Base-by-base conservation (phyloP, 345 rosid genomes). In the Gossypium arboreum region DNA sequence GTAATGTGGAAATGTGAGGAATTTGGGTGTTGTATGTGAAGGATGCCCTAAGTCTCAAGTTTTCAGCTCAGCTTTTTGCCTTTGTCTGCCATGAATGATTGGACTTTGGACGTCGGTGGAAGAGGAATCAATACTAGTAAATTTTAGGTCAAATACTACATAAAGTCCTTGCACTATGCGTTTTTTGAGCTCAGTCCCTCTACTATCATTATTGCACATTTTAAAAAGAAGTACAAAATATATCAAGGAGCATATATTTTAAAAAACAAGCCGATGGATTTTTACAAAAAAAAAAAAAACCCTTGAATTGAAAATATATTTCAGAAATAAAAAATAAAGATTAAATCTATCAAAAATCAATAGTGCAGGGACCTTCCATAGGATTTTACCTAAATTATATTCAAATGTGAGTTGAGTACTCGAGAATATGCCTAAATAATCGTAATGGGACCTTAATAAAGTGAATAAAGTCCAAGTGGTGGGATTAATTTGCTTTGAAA, bases 31-130 rank as follows among this genome's bases (percentile, higher is more conserved):
- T 39, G 45, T 22, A 0, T 10, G 1, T 43, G 34, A 55, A 68
- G 77, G 73, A 73, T 61, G 79, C 77, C 16, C 63, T 3, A 66
- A 50, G 17, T 67, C 54, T 25, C 79, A 84, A 73, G 81, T 69
- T 81, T 76, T 13, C 12, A 39, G 58, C 56, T 69, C 7, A 18
- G 69, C 75, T 77, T 77, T 34, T 76, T 72, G 25, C 65, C 60
- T 43, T 47, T 71, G 43, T 43, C 72, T 22, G 56, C 72, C 18
- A 47, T 45, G 72, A n/a, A 22, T 45, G 27, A 2, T 56, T 54
- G 20, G 27, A n/a, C 2, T 64, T 67, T 45, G 22, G 45, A 34
- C 8, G 16, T 29, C 45, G 20, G n/a, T 63, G 48, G 68, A 17
- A 63, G 22, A 2, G 50, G 68, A 64, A 64, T 41, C 50, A 39